A percentile compares a stretch with the other conserved stretches of the same genome.
Conservation (phyloP, 495 filamentous ascomycete genomes). For the Penicillium cinerascens region DNA sequence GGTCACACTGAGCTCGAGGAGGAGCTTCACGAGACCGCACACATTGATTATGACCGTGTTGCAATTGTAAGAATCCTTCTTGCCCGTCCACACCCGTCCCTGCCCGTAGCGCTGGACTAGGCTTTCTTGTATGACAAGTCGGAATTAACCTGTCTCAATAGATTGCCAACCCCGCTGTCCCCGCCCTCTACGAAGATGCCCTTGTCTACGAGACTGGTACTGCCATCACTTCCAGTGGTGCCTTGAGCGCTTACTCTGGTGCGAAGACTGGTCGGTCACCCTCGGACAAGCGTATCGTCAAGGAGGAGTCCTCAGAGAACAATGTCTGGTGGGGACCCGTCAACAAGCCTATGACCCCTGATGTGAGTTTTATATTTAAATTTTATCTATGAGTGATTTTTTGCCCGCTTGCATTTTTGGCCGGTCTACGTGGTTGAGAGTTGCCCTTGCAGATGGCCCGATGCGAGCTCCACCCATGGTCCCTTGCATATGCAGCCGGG, state of each 20-base stretch:
- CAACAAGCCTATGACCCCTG: slow-evolving; percentile 97
- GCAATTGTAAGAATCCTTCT: slow-evolving; percentile 70
- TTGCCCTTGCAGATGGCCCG: slow-evolving; percentile 32
- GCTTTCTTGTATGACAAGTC: neutral
- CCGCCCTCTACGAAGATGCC: slow-evolving; percentile 97
- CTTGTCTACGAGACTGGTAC: slow-evolving; percentile 97
- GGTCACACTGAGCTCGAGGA: slow-evolving; percentile 97
- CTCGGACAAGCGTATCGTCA: slow-evolving; percentile 93
- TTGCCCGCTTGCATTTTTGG: slow-evolving; percentile 15
- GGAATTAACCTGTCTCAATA: slow-evolving; percentile 32
- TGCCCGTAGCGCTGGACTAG: no score
- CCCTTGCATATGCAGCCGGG: slow-evolving; percentile 15
- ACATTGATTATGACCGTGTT: slow-evolving; percentile 99
- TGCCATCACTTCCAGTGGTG: slow-evolving; percentile 92
- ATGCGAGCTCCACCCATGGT: slow-evolving; percentile 15
- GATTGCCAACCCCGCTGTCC: slow-evolving; percentile 88
- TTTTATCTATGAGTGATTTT: slow-evolving; percentile 25
- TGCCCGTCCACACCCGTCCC: slow-evolving; percentile 6
- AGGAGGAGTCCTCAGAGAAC: slow-evolving; percentile 83
- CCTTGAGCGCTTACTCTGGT: slow-evolving; percentile 94
- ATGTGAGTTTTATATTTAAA: slow-evolving; percentile 67
- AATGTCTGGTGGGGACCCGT: slow-evolving; percentile 98
- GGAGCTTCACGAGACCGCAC: slow-evolving; percentile 94
- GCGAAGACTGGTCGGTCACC: slow-evolving; percentile 97
- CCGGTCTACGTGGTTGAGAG: slow-evolving; percentile 6